These are phyloP conservation scores for Hysterium pulicare DNA, from an alignment of 2,329 filamentous ascomycete genomes.

Conservation along the genomic window DNA sequence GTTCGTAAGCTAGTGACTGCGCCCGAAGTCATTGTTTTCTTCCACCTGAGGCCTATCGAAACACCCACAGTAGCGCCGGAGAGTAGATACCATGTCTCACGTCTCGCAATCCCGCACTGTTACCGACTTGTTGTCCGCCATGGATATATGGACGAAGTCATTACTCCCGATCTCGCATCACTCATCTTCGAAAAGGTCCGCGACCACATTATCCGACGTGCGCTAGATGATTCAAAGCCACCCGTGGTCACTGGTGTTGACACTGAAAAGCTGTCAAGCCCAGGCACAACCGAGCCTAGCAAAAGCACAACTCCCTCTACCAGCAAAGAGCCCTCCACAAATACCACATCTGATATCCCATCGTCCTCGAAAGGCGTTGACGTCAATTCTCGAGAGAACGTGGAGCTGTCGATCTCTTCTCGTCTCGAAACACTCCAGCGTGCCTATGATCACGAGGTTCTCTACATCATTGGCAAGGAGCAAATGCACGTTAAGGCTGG, in stretches of 20 bases:
- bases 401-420: slow-evolving; percentile 9
- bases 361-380: slow-evolving; percentile 10
- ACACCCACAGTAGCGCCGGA: slow-evolving; percentile 45
- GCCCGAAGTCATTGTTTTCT: slow-evolving; percentile 69
- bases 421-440: slow-evolving; percentile 37
- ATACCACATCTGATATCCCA: too few relatives aligned
- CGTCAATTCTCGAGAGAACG: slow-evolving; percentile 10
- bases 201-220: slow-evolving; percentile 29
- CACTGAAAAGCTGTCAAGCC: slow-evolving; percentile 1
- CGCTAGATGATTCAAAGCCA: slow-evolving; percentile 21
- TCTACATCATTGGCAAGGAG: slow-evolving; percentile 57
- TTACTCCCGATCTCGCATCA: slow-evolving; percentile 59
- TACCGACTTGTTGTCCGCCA: slow-evolving; percentile 69
- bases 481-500: slow-evolving; percentile 38
- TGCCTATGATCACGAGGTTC: slow-evolving; percentile 46
- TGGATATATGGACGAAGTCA: slow-evolving; percentile 69
- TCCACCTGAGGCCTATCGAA: slow-evolving; percentile 66
- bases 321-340: slow-evolving; percentile 2
- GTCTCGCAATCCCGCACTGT: slow-evolving; percentile 55
- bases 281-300: too few relatives aligned
- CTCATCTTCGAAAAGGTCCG: slow-evolving; percentile 58
- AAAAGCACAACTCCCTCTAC: neutral
- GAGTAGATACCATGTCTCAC: slow-evolving; percentile 48
- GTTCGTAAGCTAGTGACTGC: slow-evolving; percentile 65
- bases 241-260: slow-evolving; percentile 6